phyloP scores from a whole-genome alignment of 345 rosid genomes.

The Anacardium occidentale region DNA sequence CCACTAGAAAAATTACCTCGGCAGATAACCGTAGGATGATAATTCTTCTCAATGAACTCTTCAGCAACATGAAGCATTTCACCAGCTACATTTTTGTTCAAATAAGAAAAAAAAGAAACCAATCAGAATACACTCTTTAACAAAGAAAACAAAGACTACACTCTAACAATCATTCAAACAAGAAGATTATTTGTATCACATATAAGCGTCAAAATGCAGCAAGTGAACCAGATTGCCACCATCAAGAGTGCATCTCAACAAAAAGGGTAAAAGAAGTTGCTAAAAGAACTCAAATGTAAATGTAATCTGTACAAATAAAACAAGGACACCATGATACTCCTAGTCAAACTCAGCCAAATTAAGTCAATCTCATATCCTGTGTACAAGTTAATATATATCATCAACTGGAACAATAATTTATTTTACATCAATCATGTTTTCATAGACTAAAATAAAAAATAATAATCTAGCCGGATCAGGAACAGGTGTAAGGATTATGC shows the following conservation, averaged over 20 bases:
- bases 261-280: too few species aligned
- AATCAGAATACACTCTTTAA: not conserved
- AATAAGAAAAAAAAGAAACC: not conserved
- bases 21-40: conserved; percentile 94
- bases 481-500: not conserved
- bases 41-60: conserved; percentile 80
- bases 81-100: conserved; percentile 58
- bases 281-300: too few species aligned
- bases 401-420: not conserved
- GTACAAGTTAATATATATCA: not conserved
- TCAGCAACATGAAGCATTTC: conserved; percentile 99
- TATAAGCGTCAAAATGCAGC: too few species aligned
- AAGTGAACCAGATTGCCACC: too few species aligned
- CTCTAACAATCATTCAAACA: too few species aligned
- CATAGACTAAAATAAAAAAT: not conserved
- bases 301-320: too few species aligned
- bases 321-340: too few species aligned
- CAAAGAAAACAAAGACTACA: not conserved
- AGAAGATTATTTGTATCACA: too few species aligned
- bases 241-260: too few species aligned
- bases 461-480: not conserved
- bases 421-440: not conserved
- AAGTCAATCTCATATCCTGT: not conserved
- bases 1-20: conserved; percentile 48
- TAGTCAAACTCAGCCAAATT: not conserved